phyloP scores from a whole-genome alignment of 768 basidiomycete species.

The Lentinus brumalis region DNA sequence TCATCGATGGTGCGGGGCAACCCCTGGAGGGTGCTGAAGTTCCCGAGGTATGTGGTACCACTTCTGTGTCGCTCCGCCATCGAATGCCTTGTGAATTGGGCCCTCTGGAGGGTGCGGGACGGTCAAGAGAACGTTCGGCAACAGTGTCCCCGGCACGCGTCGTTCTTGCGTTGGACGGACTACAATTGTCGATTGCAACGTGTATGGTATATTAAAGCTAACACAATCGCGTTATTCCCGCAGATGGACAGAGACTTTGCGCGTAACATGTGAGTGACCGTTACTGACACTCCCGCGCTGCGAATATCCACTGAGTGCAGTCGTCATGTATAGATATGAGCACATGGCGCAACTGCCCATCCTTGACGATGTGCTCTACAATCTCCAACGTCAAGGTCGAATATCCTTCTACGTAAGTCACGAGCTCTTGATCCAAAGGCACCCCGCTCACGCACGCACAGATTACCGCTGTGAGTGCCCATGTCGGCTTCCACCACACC shows the following conservation, averaged over 20 bases:
- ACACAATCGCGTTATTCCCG: neutral
- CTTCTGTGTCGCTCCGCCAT: too few relatives aligned
- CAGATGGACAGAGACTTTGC: conserved; percentile 74
- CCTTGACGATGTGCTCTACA: conserved; percentile 86
- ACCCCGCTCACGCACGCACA: conserved; percentile 29
- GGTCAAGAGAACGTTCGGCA: too few relatives aligned
- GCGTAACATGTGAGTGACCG: conserved; percentile 51
- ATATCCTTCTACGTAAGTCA: conserved; percentile 82
- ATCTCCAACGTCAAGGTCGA: conserved; percentile 92
- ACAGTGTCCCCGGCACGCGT: too few relatives aligned
- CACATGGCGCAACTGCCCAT: conserved; percentile 80
- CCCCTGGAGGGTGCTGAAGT: conserved; percentile 71
- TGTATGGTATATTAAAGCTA: neutral
- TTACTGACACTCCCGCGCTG: neutral
- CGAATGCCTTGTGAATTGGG: too few relatives aligned
- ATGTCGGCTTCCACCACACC: neutral
- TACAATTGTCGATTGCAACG: neutral
- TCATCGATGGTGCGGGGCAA: conserved; percentile 79
- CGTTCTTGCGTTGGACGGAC: too few relatives aligned
- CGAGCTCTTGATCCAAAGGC: neutral
- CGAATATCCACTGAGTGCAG: neutral
- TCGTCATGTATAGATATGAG: conserved; percentile 55
- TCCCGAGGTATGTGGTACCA: conserved; percentile 59
- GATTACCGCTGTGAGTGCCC: conserved; percentile 77
- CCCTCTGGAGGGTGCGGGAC: too few relatives aligned